A percentile compares a stretch with the other conserved stretches of the same genome.
Evolutionary conservation across 352 stramenopile genomes (phyloP).

Genomic region (Phytophthora chlamydospora): DNA sequence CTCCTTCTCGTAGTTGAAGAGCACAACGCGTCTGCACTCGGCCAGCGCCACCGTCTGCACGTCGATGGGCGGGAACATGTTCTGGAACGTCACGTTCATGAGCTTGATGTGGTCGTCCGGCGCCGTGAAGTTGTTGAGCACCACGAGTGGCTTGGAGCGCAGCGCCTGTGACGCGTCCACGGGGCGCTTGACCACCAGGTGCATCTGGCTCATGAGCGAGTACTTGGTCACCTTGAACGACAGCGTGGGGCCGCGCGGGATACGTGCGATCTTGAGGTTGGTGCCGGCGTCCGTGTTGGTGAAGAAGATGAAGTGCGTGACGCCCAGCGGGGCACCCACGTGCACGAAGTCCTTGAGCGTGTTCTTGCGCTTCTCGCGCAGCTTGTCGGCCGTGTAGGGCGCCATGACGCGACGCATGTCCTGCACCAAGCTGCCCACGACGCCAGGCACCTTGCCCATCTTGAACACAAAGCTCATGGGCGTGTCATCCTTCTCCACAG

Average conservation of each 20-base stretch:
- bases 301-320: conserved; percentile 98
- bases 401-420: conserved; percentile 96
- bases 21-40: conserved; percentile 96
- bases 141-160: conserved; percentile 93
- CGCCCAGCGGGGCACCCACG: conserved; percentile 91
- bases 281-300: conserved; percentile 93
- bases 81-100: conserved; percentile 99
- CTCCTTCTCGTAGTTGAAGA: conserved; percentile 97
- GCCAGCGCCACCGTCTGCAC: conserved; percentile 95
- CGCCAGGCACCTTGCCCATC: conserved; percentile 82
- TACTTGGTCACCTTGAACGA: conserved; percentile 94
- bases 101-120: conserved; percentile 89
- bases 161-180: conserved; percentile 90
- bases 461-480: conserved; percentile 93
- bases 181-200: conserved; percentile 91
- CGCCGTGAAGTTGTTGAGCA: conserved; percentile 99
- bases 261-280: conserved; percentile 94
- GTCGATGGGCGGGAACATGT: conserved; percentile 99
- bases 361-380: conserved; percentile 92
- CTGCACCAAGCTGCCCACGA: conserved; percentile 88
- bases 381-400: conserved; percentile 93
- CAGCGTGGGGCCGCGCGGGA: conserved; percentile 94
- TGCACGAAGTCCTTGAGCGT: conserved; percentile 93
- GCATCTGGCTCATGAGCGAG: conserved; percentile 93
- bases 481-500: conserved; percentile 84